These are phyloP conservation scores for Lathyrus oleraceus DNA, from an alignment of 306 rosid genomes.

Conservation along the genomic window DNA sequence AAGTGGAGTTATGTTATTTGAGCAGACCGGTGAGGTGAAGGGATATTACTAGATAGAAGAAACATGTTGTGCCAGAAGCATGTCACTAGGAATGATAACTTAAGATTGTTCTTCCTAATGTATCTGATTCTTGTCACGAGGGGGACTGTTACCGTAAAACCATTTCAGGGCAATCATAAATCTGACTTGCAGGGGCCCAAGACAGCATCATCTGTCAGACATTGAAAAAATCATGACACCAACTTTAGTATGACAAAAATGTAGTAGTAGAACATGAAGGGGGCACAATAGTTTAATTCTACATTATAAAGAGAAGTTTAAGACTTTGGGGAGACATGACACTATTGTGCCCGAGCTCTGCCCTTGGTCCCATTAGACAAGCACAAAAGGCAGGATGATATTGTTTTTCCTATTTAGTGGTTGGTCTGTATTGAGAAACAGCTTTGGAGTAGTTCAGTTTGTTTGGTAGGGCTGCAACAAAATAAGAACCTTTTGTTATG, in stretches of 20 bases:
- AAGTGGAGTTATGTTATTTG: constrained; percentile 44
- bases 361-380: constrained; percentile 9
- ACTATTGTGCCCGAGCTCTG: neutral
- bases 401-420: constrained; percentile 22
- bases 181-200: neutral
- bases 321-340: neutral
- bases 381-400: constrained; percentile 15
- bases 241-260: neutral
- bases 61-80: constrained; percentile 30
- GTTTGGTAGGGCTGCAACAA: constrained; percentile 33
- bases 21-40: constrained; percentile 26
- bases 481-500: neutral
- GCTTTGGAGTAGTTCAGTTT: constrained; percentile 32
- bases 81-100: constrained; percentile 15
- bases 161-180: neutral
- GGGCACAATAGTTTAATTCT: neutral
- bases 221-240: neutral
- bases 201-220: neutral
- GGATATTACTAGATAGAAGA: constrained; percentile 29
- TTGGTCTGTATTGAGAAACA: constrained; percentile 36
- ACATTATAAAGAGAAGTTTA: neutral
- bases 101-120: constrained; percentile 9
- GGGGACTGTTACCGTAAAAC: neutral
- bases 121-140: constrained; percentile 13
- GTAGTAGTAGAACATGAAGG: neutral